Evolutionary conservation across 306 rosid species (phyloP).

Genomic region (Malus domestica): DNA sequence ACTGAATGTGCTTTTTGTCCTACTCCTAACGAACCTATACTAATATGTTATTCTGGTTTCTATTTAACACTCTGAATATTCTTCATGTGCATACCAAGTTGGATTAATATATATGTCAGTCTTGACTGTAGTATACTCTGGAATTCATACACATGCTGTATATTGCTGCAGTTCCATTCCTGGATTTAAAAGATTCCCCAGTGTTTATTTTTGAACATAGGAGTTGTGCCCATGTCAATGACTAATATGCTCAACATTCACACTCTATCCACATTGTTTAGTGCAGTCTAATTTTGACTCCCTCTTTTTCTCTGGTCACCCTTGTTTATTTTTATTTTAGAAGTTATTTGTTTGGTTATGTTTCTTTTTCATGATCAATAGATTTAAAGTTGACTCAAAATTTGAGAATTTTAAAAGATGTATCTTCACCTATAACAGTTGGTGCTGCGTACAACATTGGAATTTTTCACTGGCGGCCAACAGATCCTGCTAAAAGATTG

Average conservation of each 20-base stretch:
- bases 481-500: constrained; percentile 67
- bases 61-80: too few species aligned
- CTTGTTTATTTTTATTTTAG: not conserved
- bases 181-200: not conserved
- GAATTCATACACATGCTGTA: too few species aligned
- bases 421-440: constrained; percentile 29
- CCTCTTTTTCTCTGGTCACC: not conserved
- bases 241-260: not conserved
- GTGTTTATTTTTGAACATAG: not conserved
- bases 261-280: not conserved
- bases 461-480: constrained; percentile 94
- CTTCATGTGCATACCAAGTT: too few species aligned
- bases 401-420: not conserved
- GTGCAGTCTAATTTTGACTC: not conserved
- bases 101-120: too few species aligned
- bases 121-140: too few species aligned
- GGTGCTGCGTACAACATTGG: constrained; percentile 87
- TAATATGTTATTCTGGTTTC: too few species aligned
- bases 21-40: too few species aligned
- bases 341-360: not conserved
- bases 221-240: not conserved
- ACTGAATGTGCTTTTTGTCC: too few species aligned
- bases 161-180: too few species aligned
- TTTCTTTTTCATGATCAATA: not conserved
- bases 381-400: not conserved